phyloP scores from a whole-genome alignment of 2,329 filamentous ascomycete genomes.

The Diaporthe vexans region DNA sequence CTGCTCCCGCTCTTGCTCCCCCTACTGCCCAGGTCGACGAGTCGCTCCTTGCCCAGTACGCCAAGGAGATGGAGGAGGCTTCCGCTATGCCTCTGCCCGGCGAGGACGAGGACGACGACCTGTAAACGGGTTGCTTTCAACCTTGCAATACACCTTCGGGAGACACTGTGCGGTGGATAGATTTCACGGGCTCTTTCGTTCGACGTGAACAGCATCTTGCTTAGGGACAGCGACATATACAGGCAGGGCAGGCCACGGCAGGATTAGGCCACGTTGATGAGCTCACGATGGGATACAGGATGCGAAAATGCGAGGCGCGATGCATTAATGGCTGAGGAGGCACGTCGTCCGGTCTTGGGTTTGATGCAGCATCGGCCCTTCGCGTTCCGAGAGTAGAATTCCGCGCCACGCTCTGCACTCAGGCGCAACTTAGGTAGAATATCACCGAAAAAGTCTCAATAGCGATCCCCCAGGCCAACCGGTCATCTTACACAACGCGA shows the following conservation, averaged over 20 bases:
- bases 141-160: constrained; percentile 23
- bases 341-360: constrained; percentile 35
- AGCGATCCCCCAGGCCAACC: background rate
- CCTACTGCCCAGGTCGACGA: constrained; percentile 92
- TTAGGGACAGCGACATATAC: constrained; percentile 43
- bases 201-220: constrained; percentile 42
- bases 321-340: constrained; percentile 42
- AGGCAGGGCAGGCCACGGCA: constrained; percentile 37
- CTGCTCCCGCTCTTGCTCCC: constrained; percentile 92
- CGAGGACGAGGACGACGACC: constrained; percentile 86
- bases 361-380: constrained; percentile 40
- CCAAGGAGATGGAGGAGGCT: constrained; percentile 89
- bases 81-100: constrained; percentile 89
- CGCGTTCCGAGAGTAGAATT: constrained; percentile 40
- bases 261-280: constrained; percentile 41
- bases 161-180: constrained; percentile 41
- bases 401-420: constrained; percentile 40
- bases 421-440: constrained; percentile 43
- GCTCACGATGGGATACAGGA: constrained; percentile 40
- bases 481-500: background rate
- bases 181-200: constrained; percentile 42
- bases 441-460: constrained; percentile 39
- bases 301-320: constrained; percentile 39
- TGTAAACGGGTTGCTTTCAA: constrained; percentile 58
- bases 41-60: constrained; percentile 83